A percentile compares a stretch with the other conserved stretches of the same genome.
Conservation (phyloP, 2,329 filamentous ascomycete genomes). For the Paraconiothyrium sp. region DNA sequence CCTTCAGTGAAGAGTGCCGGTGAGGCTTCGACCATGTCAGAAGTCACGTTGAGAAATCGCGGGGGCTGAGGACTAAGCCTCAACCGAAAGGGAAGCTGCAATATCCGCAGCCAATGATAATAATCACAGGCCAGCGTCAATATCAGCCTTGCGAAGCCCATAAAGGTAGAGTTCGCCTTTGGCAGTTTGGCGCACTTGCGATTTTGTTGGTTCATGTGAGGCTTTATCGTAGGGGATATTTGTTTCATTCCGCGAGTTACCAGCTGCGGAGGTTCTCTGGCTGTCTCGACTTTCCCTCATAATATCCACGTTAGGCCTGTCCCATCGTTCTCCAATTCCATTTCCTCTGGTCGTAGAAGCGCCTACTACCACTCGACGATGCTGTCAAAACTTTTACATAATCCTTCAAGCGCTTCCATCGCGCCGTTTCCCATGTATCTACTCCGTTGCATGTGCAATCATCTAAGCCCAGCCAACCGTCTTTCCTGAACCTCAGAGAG, state of each 20-base stretch:
- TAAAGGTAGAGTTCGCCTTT: not conserved
- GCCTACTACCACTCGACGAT: not conserved
- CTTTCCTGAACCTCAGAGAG: slow-evolving; percentile 92
- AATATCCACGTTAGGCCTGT: not conserved
- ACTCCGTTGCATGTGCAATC: slow-evolving; percentile 27
- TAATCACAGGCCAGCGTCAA: too few species aligned
- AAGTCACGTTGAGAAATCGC: not conserved
- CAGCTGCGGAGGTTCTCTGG: not conserved
- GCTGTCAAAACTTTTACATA: not conserved
- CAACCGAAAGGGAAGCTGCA: not conserved
- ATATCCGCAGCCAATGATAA: not conserved
- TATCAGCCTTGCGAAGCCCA: too few species aligned
- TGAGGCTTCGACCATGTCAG: not conserved
- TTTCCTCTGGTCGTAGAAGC: not conserved
- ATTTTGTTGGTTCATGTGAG: too few species aligned
- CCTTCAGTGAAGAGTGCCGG: not conserved
- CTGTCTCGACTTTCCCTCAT: not conserved
- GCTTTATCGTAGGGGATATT: too few species aligned
- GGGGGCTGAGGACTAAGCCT: slow-evolving; percentile 6
- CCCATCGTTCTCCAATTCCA: not conserved
- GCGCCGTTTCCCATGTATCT: not conserved
- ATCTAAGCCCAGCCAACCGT: slow-evolving; percentile 76
- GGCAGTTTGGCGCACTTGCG: too few species aligned
- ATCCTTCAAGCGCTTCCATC: not conserved
- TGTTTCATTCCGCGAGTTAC: not conserved